phyloP scores from a whole-genome alignment of 2,329 filamentous ascomycete species.

The Trichoderma simmonsii region DNA sequence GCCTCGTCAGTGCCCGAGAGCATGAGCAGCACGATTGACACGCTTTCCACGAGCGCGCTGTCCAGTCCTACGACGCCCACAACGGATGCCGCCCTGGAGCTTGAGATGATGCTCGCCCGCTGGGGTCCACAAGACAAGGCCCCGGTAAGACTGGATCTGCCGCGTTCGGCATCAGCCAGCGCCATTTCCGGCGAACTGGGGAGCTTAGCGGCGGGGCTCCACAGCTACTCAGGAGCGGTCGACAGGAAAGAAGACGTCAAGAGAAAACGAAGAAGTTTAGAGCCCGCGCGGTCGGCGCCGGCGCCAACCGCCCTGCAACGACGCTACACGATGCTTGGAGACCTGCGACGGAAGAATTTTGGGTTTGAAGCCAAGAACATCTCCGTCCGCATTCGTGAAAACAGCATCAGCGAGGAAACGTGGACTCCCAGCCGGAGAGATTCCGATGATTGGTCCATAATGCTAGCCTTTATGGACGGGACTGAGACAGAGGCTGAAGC shows the following conservation, averaged over 20 bases:
- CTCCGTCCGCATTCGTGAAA: conserved; percentile 19
- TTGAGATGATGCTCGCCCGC: conserved; percentile 24
- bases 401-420: conserved; percentile 29
- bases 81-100: conserved; percentile 21
- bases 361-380: conserved; percentile 21
- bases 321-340: conserved; percentile 26
- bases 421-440: conserved; percentile 27
- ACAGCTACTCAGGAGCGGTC: conserved; percentile 27
- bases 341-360: conserved; percentile 25
- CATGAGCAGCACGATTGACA: conserved; percentile 27
- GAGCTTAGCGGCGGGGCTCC: conserved; percentile 29
- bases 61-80: conserved; percentile 24
- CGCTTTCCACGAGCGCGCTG: conserved; percentile 27
- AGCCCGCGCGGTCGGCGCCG: conserved; percentile 15
- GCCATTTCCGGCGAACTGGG: conserved; percentile 29
- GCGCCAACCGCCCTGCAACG: conserved; percentile 22
- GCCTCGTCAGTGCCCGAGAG: conserved; percentile 30
- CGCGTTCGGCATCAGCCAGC: conserved; percentile 25
- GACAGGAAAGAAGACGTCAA: conserved; percentile 22
- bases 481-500: conserved; percentile 18
- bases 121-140: conserved; percentile 30
- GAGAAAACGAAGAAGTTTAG: conserved; percentile 16
- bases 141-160: conserved; percentile 16
- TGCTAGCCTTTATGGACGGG: conserved; percentile 37
- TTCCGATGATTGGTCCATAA: conserved; percentile 36